Evolutionary conservation across 768 basidiomycete genomes (phyloP), one percentile per base, ranked within the genome.

Genomic region (Suillus paluster): DNA sequence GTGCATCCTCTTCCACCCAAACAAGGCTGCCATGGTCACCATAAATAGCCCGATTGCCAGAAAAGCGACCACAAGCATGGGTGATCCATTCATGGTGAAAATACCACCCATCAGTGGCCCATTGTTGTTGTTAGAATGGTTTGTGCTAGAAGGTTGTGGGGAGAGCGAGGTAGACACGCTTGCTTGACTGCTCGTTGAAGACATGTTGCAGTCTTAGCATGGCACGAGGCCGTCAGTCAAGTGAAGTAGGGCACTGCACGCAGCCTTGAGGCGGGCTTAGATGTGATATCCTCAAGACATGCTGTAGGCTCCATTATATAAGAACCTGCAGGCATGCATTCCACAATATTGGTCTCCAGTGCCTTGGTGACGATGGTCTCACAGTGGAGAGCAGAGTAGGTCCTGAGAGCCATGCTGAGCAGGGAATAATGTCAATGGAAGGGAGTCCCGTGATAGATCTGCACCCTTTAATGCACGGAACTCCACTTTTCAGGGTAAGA

Each of bases 11-110:
- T 79, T 71, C 80, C 82, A 84, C 14, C 79, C 80, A 50, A 86
- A 81, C 38, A 84, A 77, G 10, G 78, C 72, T 11, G 83, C 61
- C 77, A 87, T 81, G 0, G 78, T 78, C n/a, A 79, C 71, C 21
- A 75, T 71, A 64, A 88, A 85, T 19, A 89, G 67, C 4, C 84
- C 85, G 33, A 86, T 80, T n/a, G 83, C 82, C 27, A 89, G 73
- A 67, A 87, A 85, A 2, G 83, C 85, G 41, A 88, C 77, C 50
- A 89, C 83, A 64, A 88, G 77, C 7, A 84, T 83, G 0, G 85
- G 83, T 0, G 84, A 85, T 12, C 75, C 77, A 1, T 66, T 65
- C 2, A 76, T 66, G n/a, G 75, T 66, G 63, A 79, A 73, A 46
- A 72, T 30, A 27, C 7, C 45, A 33, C 5, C 41, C 23, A 49